A percentile compares a stretch with the other conserved stretches of the same genome.
These are phyloP conservation scores for Hyaloscypha variabilis DNA, from an alignment of 495 filamentous ascomycete species.

Conservation along the genomic window DNA sequence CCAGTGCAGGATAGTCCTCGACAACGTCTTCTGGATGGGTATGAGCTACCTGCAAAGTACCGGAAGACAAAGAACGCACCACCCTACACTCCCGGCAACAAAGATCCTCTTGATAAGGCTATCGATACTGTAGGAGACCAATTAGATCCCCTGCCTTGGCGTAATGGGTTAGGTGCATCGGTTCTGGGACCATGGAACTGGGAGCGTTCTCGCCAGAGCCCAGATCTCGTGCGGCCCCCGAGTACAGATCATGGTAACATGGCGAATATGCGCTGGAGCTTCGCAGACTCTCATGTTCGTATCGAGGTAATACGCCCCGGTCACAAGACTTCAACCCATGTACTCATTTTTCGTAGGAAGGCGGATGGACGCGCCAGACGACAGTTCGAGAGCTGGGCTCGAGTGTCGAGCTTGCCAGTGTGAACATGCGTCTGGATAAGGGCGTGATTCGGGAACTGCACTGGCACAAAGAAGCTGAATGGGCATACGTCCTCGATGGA, in stretches of 20 bases:
- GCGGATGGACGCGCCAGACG: conserved; percentile 70
- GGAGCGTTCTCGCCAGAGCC: conserved; percentile 63
- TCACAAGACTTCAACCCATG: not conserved
- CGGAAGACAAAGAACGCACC: conserved; percentile 34
- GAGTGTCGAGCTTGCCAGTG: conserved; percentile 63
- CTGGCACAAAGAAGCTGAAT: conserved; percentile 75
- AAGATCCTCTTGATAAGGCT: conserved; percentile 46
- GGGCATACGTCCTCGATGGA: conserved; percentile 67
- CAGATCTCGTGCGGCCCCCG: conserved; percentile 65
- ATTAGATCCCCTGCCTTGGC: conserved; percentile 64
- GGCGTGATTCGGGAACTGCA: conserved; percentile 74
- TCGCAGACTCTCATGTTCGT: conserved; percentile 66
- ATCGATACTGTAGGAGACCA: conserved; percentile 60
- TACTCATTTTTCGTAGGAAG: conserved; percentile 47
- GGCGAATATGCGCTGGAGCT: conserved; percentile 68
- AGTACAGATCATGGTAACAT: conserved; percentile 66
- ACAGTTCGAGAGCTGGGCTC: conserved; percentile 61
- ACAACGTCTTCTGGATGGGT: conserved; percentile 50
- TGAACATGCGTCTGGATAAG: conserved; percentile 68
- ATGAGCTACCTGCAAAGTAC: conserved; percentile 45
- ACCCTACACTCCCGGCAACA: conserved; percentile 47
- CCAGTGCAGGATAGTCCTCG: conserved; percentile 53
- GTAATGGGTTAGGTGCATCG: conserved; percentile 64
- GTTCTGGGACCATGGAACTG: conserved; percentile 68
- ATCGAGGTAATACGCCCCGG: conserved; percentile 51